These are phyloP conservation scores for Lasiodiplodia theobromae DNA, from an alignment of 2,329 filamentous ascomycete species.

Conservation along the genomic window DNA sequence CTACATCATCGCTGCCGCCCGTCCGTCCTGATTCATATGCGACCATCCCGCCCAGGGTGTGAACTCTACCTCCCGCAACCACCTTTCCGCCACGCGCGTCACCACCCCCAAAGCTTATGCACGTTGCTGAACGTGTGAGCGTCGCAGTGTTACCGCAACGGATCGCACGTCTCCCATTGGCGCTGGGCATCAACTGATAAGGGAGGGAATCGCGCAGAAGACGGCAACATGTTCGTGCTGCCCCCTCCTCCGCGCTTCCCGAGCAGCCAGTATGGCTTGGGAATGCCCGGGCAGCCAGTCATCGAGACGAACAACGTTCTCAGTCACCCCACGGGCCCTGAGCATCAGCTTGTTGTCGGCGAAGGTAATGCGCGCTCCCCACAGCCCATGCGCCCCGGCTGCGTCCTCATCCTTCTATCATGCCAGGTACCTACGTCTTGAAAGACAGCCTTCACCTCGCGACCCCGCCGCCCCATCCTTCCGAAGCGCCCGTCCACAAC, in stretches of 20 bases:
- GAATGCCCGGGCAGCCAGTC: constrained; percentile 48
- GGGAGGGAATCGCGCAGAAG: constrained; percentile 11
- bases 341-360: constrained; percentile 89
- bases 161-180: constrained; percentile 28
- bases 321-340: constrained; percentile 77
- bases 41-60: background rate
- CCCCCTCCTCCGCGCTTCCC: constrained; percentile 63
- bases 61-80: constrained; percentile 22
- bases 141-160: constrained; percentile 20
- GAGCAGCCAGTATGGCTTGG: constrained; percentile 64
- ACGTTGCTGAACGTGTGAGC: constrained; percentile 11
- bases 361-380: constrained; percentile 70
- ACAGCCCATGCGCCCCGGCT: constrained; percentile 1
- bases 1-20: constrained; percentile 28
- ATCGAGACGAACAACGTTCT: constrained; percentile 95
- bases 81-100: constrained; percentile 9
- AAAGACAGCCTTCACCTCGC: constrained; percentile 92
- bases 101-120: constrained; percentile 24
- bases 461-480: constrained; percentile 93
- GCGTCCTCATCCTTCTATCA: constrained; percentile 37
- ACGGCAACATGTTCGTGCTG: constrained; percentile 28
- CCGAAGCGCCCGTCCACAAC: constrained; percentile 85
- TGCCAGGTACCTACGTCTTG: constrained; percentile 82
- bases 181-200: constrained; percentile 25
- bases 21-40: constrained; percentile 21